A percentile compares a stretch with the other conserved stretches of the same genome.
phyloP scores from a whole-genome alignment of 768 basidiomycete species.

The Macrolepiota albuminosa region DNA sequence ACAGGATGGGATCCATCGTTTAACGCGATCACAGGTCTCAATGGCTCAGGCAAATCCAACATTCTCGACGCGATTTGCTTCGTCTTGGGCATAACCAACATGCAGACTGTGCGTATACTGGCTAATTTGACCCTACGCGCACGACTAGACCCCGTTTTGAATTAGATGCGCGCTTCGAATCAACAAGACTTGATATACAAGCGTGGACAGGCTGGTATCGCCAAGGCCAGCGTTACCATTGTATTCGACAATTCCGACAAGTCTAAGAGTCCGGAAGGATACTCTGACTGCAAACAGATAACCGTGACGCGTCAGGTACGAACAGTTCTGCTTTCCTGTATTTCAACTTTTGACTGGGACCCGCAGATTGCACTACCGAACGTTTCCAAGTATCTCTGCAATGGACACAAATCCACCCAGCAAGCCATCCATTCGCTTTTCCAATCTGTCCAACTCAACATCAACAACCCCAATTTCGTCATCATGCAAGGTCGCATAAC shows the following conservation, averaged over 20 bases:
- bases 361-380: conserved; percentile 87
- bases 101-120: conserved; percentile 64
- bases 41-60: conserved; percentile 97
- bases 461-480: conserved; percentile 99
- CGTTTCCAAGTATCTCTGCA: conserved; percentile 90
- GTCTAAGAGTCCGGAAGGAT: conserved; percentile 76
- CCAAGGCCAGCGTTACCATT: conserved; percentile 96
- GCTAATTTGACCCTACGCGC: background rate
- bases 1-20: conserved; percentile 97
- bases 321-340: background rate
- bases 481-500: conserved; percentile 99
- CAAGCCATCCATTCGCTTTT: conserved; percentile 85
- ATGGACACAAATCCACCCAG: conserved; percentile 91
- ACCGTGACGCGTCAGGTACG: conserved; percentile 92
- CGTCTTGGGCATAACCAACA: conserved; percentile 95
- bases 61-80: conserved; percentile 99
- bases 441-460: conserved; percentile 96
- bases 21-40: conserved; percentile 96
- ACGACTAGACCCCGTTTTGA: conserved; percentile 4
- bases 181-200: conserved; percentile 99
- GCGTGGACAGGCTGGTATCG: conserved; percentile 94
- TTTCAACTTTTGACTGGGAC: background rate
- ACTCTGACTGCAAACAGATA: conserved; percentile 79
- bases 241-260: conserved; percentile 97
- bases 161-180: conserved; percentile 89